phyloP scores from a whole-genome alignment of 371 early-diverging fungal genomes.

The Choanephora cucurbitarum region DNA sequence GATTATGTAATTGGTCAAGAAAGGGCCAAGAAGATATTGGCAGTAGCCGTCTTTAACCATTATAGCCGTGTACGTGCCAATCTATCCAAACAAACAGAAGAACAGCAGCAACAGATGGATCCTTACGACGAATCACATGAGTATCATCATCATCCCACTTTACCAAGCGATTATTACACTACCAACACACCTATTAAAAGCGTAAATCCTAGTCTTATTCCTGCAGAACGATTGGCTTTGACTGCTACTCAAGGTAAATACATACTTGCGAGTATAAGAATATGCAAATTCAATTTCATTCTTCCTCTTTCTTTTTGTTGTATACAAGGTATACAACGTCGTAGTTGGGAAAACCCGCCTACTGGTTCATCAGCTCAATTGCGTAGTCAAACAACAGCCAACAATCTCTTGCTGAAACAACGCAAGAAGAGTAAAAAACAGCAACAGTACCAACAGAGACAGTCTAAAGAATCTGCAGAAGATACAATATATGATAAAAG shows the following conservation, averaged over 20 bases:
- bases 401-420: no score
- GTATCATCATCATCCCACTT: slow-evolving; percentile 22
- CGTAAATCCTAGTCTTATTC: slow-evolving; percentile 16
- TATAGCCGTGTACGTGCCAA: slow-evolving; percentile 80
- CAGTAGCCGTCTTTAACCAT: slow-evolving; percentile 88
- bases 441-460: no score
- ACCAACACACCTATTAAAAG: slow-evolving; percentile 10
- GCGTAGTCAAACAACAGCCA: slow-evolving; percentile 1
- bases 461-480: background rate
- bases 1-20: slow-evolving; percentile 89
- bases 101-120: slow-evolving; percentile 19
- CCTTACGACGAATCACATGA: slow-evolving; percentile 3
- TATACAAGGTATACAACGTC: slow-evolving; percentile 10
- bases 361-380: background rate
- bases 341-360: slow-evolving; percentile 34
- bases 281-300: background rate
- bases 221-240: slow-evolving; percentile 23
- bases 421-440: no score
- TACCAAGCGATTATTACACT: slow-evolving; percentile 21
- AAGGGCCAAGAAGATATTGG: slow-evolving; percentile 75
- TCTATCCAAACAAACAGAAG: slow-evolving; percentile 32
- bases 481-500: slow-evolving; percentile 79
- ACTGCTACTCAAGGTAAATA: slow-evolving; percentile 17
- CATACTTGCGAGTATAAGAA: slow-evolving; percentile 1
- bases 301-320: background rate